A percentile compares a stretch with the other conserved stretches of the same genome.
Conservation (phyloP, 139 green algal species). For the Tetradesmus lagerheimii region DNA sequence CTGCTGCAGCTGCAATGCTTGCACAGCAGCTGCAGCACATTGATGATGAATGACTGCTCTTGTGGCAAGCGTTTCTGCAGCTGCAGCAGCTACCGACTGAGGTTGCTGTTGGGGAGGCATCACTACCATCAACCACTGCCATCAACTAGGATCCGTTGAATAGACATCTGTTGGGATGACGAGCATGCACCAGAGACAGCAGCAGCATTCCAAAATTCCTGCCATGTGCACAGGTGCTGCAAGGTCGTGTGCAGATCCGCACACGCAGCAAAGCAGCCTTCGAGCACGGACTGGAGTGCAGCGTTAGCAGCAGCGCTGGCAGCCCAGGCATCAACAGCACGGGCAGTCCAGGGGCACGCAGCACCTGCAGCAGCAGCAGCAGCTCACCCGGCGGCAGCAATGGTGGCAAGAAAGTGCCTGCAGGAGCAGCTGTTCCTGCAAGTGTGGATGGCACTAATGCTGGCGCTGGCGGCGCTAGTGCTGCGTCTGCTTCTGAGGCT, state of each 20-base stretch:
- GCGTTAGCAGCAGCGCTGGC: background rate
- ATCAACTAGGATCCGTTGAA: too few relatives aligned
- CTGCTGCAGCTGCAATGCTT: background rate
- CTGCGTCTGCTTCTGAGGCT: conserved; percentile 42
- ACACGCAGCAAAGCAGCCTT: conserved; percentile 6
- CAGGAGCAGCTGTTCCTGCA: background rate
- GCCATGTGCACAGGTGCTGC: conserved; percentile 43
- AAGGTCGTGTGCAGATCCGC: conserved; percentile 45
- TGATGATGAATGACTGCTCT: too few relatives aligned
- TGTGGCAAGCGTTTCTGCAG: too few relatives aligned
- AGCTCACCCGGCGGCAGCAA: background rate
- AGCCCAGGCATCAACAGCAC: background rate
- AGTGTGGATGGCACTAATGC: background rate
- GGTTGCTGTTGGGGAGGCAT: too few relatives aligned
- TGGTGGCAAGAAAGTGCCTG: background rate
- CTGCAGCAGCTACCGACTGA: too few relatives aligned
- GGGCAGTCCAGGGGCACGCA: background rate
- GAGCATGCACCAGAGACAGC: too few relatives aligned
- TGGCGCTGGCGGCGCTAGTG: background rate
- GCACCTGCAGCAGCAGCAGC: background rate
- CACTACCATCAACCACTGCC: too few relatives aligned
- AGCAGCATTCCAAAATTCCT: background rate
- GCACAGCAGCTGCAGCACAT: background rate
- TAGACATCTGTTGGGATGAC: too few relatives aligned
- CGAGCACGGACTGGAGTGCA: background rate